These are phyloP conservation scores for Apiospora malaysiana DNA, from an alignment of 2,329 filamentous ascomycete genomes.

Conservation along the genomic window DNA sequence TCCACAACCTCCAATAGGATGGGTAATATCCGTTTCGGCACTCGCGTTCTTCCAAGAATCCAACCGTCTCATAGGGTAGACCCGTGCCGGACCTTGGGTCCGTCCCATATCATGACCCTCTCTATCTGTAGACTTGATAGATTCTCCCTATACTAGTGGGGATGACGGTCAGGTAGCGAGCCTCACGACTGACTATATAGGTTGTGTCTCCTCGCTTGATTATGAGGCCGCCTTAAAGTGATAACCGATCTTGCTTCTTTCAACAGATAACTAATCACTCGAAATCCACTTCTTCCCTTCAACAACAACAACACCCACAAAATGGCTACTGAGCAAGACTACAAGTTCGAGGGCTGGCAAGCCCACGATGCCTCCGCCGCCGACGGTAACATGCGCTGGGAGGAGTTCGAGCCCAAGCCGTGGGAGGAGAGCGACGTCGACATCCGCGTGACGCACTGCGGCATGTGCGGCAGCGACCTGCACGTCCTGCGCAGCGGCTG, in stretches of 20 bases:
- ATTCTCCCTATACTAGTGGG: not conserved
- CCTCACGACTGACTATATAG: not conserved
- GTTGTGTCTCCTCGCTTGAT: not conserved
- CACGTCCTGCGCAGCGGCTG: conserved; percentile 49
- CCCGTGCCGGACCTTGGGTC: not conserved
- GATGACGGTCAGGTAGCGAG: not conserved
- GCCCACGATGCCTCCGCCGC: conserved; percentile 25
- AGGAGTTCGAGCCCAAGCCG: conserved; percentile 49
- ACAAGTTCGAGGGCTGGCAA: conserved; percentile 30
- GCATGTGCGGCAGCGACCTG: conserved; percentile 51
- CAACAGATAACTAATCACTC: conserved; percentile 25
- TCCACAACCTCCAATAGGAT: not conserved
- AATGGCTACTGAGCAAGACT: conserved; percentile 22
- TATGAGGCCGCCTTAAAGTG: not conserved
- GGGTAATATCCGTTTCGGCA: conserved; percentile 9
- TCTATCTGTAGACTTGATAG: not conserved
- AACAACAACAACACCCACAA: not conserved
- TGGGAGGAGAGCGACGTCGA: conserved; percentile 56
- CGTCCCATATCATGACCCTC: not conserved
- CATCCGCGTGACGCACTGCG: conserved; percentile 54
- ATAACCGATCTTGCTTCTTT: conserved; percentile 6
- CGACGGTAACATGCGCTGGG: conserved; percentile 29
- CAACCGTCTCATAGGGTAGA: not conserved
- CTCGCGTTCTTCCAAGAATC: conserved; percentile 4
- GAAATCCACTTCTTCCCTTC: conserved; percentile 25